Base-by-base conservation (phyloP, 768 basidiomycete genomes). In the Tulasnella sp. region DNA sequence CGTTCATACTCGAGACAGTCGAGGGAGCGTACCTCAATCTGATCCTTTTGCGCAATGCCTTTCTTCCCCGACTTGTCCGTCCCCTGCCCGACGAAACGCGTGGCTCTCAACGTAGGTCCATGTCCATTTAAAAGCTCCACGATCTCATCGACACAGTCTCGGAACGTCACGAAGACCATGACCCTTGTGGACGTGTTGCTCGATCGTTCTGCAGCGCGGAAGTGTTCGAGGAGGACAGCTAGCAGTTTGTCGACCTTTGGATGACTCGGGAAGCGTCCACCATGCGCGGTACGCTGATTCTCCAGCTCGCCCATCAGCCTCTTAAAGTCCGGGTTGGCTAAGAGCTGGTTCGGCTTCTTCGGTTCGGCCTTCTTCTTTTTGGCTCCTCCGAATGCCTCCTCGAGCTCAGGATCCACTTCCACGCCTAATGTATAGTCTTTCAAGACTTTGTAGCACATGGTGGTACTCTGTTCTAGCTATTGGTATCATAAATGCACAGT, bases 141-240 rank as follows among this genome's bases (percentile, higher is more conserved):
- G 43, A 98, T 83, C 71, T 97, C 92, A 60, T 93, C 88, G 10
- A 98, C 91, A 34, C 84, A 88, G 54, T 87, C 83, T 59, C 96
- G 76, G 69, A 80, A 93, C n/a, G 87, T 84, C 53, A 86, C 85
- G 68, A 98, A 99, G 17, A 99, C 88, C 86, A 98, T 99, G 19
- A 85, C 88, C 62, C 84, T 78, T 1, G 90, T 90, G 10, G 66
- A 66, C 4, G 62, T 63, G 7, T 62, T 60, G 10, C 54, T 61
- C 3, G 57, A 49, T 11, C 69, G 76, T 49, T 72, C 72, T 12
- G 54, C 68, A 59, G 79, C 73, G 2, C 77, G 79, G 67, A 97
- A 96, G 70, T 96, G 87, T 45, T 88, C 80, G 17, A 93, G 70
- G 4, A 91, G 73, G 27, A 98, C 73, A 2, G 75, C 73, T 59